Evolutionary conservation across 2,329 filamentous ascomycete species (phyloP), one percentile per base, ranked within the genome.

Genomic region (Pyrenophora seminiperda): DNA sequence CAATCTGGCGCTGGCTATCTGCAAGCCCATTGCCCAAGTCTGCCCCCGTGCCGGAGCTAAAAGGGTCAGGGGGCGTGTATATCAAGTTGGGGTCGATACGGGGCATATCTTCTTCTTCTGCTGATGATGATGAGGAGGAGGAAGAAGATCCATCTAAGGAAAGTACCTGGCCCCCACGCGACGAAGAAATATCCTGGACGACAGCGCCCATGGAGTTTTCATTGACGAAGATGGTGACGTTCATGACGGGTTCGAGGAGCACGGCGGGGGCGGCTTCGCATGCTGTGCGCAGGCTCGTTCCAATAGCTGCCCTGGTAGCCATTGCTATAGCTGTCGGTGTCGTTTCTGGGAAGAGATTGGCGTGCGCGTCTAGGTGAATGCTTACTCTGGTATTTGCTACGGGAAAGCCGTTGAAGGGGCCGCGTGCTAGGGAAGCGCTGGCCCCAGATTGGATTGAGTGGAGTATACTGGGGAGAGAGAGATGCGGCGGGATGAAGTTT

Each of bases 161-260:
- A 32, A 95, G 69, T 7, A 95, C 83, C 45, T 90, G 83, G 0
- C 88, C 85, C 43, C 89, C 90, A 0, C 90, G 82, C 0, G 85
- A 83, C 2, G 88, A 86, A 2, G 85, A 87, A 30, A 95, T 83
- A 66, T 94, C 88, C 59, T 95, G 90, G 27, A 95, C 86, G 7
- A 99, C 89, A 4, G 83, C 83, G 3, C 92, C 91, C 1, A 96
- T 86, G 5, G 84, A 86, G 5, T 82, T 81, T 73, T 97, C 93
- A 42, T 94, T 90, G 41, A 94, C 91, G 59, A 84, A 86, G 66
- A 99, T 96, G 43, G 87, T 85, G 4, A 90, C 90, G 53, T 87
- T 86, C 91, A 97, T 97, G 46, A 99, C 89, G 1, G 94, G 94
- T 68, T 99, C 94, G 76, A 97, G 88, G 31, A 99, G 78, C 1